A percentile compares a stretch with the other conserved stretches of the same genome.
Evolutionary conservation across 2,329 filamentous ascomycete species (phyloP).

Genomic region (Cadophora luteo-olivacea): DNA sequence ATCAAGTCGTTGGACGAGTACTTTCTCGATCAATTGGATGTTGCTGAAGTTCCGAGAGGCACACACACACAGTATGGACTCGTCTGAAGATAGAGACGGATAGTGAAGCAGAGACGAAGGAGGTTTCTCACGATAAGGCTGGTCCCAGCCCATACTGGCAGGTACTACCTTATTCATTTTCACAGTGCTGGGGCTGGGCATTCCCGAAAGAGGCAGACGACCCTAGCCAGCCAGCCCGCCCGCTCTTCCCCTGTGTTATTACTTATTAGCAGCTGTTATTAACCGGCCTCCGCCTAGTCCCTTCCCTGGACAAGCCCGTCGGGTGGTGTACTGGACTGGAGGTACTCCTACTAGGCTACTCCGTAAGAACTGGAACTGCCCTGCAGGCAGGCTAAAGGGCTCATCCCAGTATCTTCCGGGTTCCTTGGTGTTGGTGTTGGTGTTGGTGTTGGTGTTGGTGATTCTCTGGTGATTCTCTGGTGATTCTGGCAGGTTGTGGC

Average conservation of each 20-base stretch:
- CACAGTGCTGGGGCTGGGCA: background rate
- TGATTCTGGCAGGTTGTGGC: too few relatives aligned
- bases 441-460: too few relatives aligned
- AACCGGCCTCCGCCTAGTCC: constrained; percentile 17
- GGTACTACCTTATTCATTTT: background rate
- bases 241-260: constrained; percentile 4
- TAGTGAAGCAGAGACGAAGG: constrained; percentile 13
- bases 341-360: too few relatives aligned
- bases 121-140: constrained; percentile 22
- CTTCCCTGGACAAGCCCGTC: constrained; percentile 22
- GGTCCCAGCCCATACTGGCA: constrained; percentile 22
- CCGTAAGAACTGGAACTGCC: too few relatives aligned
- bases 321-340: too few relatives aligned
- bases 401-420: background rate
- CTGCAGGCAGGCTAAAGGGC: constrained; percentile 23
- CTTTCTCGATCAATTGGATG: constrained; percentile 15
- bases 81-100: constrained; percentile 12
- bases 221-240: constrained; percentile 11
- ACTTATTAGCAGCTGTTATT: constrained; percentile 14
- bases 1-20: background rate
- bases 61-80: constrained; percentile 16
- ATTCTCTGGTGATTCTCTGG: too few relatives aligned
- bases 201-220: constrained; percentile 11
- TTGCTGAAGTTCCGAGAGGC: constrained; percentile 5
- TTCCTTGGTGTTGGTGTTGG: too few relatives aligned